phyloP scores from a whole-genome alignment of 495 filamentous ascomycete species.

The Aspergillus egyptiacus region DNA sequence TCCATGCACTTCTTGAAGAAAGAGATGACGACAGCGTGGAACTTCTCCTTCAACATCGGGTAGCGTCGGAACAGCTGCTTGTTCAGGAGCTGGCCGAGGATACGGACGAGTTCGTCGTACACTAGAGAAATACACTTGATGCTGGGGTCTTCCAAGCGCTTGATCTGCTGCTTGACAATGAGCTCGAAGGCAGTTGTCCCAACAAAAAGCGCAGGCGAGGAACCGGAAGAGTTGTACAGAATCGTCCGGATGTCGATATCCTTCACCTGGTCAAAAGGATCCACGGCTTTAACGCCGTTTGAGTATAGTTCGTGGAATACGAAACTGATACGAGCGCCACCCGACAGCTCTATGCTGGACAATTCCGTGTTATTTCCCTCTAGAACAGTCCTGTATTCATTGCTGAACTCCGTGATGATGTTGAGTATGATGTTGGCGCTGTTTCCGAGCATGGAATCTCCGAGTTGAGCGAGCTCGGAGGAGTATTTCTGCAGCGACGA shows the following conservation, averaged over 20 bases:
- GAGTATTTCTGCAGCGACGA: constrained; percentile 89
- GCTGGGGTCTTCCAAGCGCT: constrained; percentile 90
- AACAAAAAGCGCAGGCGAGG: constrained; percentile 94
- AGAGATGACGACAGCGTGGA: constrained; percentile 84
- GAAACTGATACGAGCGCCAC: constrained; percentile 97
- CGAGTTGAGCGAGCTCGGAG: constrained; percentile 72
- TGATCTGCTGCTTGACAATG: constrained; percentile 98
- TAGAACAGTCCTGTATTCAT: constrained; percentile 91
- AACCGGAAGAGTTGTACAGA: constrained; percentile 96
- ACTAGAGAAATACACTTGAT: constrained; percentile 94
- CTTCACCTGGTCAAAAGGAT: constrained; percentile 96
- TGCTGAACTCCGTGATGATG: constrained; percentile 98
- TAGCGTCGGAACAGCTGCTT: constrained; percentile 92
- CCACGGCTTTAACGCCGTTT: constrained; percentile 96
- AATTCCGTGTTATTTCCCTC: constrained; percentile 96
- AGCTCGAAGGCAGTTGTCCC: constrained; percentile 96
- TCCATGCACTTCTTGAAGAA: constrained; percentile 99
- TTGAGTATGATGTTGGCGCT: constrained; percentile 93
- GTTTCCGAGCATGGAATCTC: constrained; percentile 95
- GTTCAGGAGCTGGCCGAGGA: constrained; percentile 80
- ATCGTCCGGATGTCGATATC: constrained; percentile 96
- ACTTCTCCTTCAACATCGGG: constrained; percentile 90
- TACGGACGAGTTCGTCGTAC: constrained; percentile 96
- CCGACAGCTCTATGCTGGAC: constrained; percentile 88
- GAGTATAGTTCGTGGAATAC: constrained; percentile 98